Conservation (phyloP, 768 basidiomycete genomes). For the Lentinula lateritia region DNA sequence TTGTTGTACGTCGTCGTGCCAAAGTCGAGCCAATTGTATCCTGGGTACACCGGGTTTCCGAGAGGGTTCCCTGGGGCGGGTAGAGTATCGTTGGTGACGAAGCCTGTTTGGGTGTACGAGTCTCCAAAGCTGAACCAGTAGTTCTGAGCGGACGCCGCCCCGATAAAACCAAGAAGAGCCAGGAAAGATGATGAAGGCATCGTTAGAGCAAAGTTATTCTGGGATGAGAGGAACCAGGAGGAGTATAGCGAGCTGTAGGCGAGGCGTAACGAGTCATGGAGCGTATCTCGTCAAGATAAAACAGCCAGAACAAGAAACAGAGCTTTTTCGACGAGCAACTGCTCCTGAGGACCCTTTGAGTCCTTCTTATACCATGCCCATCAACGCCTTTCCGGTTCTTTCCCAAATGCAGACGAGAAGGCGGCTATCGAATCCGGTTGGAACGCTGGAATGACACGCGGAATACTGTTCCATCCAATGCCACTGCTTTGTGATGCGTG, state of each 20-base stretch:
- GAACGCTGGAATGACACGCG: slow-evolving; percentile 19
- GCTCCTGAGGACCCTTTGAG: slow-evolving; percentile 17
- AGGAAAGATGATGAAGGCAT: not conserved
- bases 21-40: slow-evolving; percentile 57
- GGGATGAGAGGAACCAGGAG: too few species aligned
- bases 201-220: not conserved
- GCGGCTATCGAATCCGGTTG: slow-evolving; percentile 59
- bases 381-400: not conserved
- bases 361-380: slow-evolving; percentile 13
- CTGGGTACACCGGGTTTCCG: slow-evolving; percentile 51
- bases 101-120: slow-evolving; percentile 56
- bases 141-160: slow-evolving; percentile 16
- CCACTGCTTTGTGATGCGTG: not conserved
- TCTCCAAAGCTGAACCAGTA: slow-evolving; percentile 63
- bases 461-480: not conserved
- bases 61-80: slow-evolving; percentile 43
- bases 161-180: not conserved
- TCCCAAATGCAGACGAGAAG: slow-evolving; percentile 10
- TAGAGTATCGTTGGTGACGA: slow-evolving; percentile 31
- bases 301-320: not conserved
- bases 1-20: slow-evolving; percentile 47
- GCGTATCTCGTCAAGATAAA: too few species aligned
- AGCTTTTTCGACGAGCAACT: not conserved
- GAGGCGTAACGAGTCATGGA: too few species aligned
- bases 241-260: too few species aligned